Base-by-base conservation (phyloP, 2,329 filamentous ascomycete genomes). In the Botryotinia calthae region DNA sequence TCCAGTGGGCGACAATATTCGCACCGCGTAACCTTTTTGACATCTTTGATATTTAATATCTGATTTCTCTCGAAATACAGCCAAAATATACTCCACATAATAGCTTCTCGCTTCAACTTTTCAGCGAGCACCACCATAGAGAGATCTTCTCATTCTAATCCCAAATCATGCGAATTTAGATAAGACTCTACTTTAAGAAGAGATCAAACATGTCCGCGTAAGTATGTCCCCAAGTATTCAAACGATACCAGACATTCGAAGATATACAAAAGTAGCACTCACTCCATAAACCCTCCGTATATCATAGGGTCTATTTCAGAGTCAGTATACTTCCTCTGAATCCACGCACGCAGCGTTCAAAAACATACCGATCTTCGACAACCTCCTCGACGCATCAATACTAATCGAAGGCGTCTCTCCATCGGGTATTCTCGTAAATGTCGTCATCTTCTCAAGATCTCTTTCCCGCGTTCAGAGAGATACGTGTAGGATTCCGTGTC, bases 201-300 rank as follows among this genome's bases (percentile, higher is more conserved):
- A 22, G 7, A 42, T 16, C 48, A n/a, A 31, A 44, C 22, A 56
- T 6, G 1, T 18, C 16, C 16, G 6, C n/a, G 5, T 4, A 2
- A 2, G 48, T 1, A 56, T 42, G 37, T 9, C 2, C 1, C 3
- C 2, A 42, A 20, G 5, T 56, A 7, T 10, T 31, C 48, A 67
- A n/a, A 51, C 34, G 18, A 31, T 48, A 67, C 48, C 4, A 25
- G 28, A n/a, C 34, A 18, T 25, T 18, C 25, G 10, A 37, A 54
- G 28, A 54, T 65, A 42, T n/a, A 65, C n/a, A 22, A 18, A 54
- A 48, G 67, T 63, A 67, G 40, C 56, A 82, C 88, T 82, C 84
- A 93, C 92, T 96, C 93, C 73, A 91, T 93, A 82, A 96, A 96
- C 18, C 93, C 93, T 72, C 91, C 91, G 86, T 95, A 96, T 78